These are phyloP conservation scores for Kluyveromyces lactis DNA, from an alignment of 805 yeast species.

Conservation along the genomic window DNA sequence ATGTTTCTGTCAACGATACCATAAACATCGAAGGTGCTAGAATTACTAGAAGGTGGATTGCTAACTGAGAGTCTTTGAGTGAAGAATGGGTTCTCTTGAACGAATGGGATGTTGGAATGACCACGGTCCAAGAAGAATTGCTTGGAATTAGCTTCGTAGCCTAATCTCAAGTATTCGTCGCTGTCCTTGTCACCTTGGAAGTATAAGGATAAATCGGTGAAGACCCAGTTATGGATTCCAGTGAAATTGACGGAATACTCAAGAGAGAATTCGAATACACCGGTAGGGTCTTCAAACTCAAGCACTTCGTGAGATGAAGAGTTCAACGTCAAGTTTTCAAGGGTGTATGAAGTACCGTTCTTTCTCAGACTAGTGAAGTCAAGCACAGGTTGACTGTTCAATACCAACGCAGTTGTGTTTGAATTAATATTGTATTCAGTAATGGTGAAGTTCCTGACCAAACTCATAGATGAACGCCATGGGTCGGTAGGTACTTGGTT, in stretches of 20 bases:
- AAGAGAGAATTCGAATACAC: slow-evolving; percentile 21
- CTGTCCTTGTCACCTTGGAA: slow-evolving; percentile 13
- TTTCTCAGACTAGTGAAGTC: slow-evolving; percentile 5
- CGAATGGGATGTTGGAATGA: slow-evolving; percentile 16
- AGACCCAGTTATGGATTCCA: slow-evolving; percentile 6
- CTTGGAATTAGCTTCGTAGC: slow-evolving; percentile 19
- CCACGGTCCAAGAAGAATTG: slow-evolving; percentile 26
- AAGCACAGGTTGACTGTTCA: slow-evolving; percentile 22
- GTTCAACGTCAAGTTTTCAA: slow-evolving; percentile 4
- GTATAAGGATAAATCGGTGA: slow-evolving; percentile 14
- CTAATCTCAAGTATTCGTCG: slow-evolving; percentile 19
- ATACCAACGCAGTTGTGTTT: slow-evolving; percentile 15
- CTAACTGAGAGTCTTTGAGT: slow-evolving; percentile 20
- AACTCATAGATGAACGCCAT: slow-evolving; percentile 32
- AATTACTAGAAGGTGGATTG: slow-evolving; percentile 13
- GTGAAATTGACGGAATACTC: slow-evolving; percentile 15
- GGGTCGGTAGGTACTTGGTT: slow-evolving; percentile 29
- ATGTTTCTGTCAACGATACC: slow-evolving; percentile 28
- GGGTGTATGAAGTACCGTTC: slow-evolving; percentile 4
- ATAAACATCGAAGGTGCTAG: slow-evolving; percentile 18
- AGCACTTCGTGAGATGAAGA: slow-evolving; percentile 2
- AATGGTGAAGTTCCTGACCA: slow-evolving; percentile 26
- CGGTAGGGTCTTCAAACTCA: slow-evolving; percentile 11
- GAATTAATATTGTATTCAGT: slow-evolving; percentile 21
- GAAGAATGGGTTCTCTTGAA: slow-evolving; percentile 20